These are phyloP conservation scores for Podospora anserina DNA, from an alignment of 495 filamentous ascomycete species.

Conservation along the genomic window DNA sequence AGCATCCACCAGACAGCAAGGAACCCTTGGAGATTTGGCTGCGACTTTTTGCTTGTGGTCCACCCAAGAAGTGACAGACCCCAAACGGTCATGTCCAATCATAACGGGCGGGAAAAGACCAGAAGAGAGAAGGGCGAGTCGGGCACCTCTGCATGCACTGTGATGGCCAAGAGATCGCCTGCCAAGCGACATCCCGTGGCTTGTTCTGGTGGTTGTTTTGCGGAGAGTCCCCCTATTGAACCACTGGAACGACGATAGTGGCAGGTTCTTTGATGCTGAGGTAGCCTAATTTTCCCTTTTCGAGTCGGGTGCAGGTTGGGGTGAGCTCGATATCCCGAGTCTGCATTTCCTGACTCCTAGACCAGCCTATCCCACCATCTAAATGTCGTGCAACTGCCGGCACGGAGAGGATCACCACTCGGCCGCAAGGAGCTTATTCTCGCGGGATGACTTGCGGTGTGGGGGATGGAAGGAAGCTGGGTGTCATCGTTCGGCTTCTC, in stretches of 20 bases:
- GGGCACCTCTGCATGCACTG: constrained; percentile 6
- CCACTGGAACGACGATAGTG: background rate
- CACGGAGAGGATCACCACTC: background rate
- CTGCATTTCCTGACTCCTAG: background rate
- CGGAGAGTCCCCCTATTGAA: background rate
- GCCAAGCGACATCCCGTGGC: background rate
- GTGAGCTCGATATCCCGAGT: background rate
- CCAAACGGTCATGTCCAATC: constrained; percentile 15
- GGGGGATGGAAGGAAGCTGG: background rate
- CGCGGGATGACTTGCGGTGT: background rate
- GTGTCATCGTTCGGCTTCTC: background rate
- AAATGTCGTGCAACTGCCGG: constrained; percentile 10
- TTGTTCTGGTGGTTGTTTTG: background rate
- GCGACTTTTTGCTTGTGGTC: background rate
- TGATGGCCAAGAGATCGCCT: constrained; percentile 13
- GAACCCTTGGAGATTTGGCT: constrained; percentile 1
- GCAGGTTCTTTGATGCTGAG: background rate
- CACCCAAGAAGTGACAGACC: background rate
- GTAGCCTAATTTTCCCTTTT: background rate
- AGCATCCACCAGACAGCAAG: background rate
- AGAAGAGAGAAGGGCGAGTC: background rate
- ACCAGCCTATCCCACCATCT: background rate
- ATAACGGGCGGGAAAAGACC: background rate
- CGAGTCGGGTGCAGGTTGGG: background rate
- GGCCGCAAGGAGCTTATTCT: constrained; percentile 6